Evolutionary conservation across 768 basidiomycete species (phyloP).

Genomic region (Tephrocybe sp.): DNA sequence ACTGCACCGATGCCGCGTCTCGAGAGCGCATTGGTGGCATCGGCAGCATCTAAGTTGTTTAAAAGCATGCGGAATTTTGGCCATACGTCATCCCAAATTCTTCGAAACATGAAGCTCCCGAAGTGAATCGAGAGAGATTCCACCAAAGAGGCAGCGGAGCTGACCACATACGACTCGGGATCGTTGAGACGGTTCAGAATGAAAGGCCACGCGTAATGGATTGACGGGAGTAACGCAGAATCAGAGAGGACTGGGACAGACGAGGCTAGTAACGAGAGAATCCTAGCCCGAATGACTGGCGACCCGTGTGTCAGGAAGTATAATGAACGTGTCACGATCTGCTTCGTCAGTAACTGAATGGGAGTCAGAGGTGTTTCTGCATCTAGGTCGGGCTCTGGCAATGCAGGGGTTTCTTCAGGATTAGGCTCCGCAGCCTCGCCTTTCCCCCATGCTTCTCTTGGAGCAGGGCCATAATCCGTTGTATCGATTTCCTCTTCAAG

Average conservation of each 20-base stretch:
- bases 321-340: conserved; percentile 84
- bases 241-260: conserved; percentile 74
- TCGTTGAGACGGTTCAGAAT: conserved; percentile 82
- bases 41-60: conserved; percentile 56
- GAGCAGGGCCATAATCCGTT: conserved; percentile 59
- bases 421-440: conserved; percentile 19
- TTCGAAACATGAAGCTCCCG: conserved; percentile 82
- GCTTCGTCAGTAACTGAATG: conserved; percentile 73
- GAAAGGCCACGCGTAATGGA: conserved; percentile 94
- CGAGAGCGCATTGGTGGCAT: conserved; percentile 65
- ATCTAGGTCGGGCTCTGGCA: conserved; percentile 33
- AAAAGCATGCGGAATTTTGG: conserved; percentile 73
- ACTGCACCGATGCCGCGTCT: conserved; percentile 50
- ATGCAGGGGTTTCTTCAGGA: conserved; percentile 20
- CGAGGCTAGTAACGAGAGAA: conserved; percentile 71
- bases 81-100: conserved; percentile 94
- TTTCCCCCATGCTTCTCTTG: conserved; percentile 57
- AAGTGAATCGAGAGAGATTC: conserved; percentile 66
- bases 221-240: conserved; percentile 75
- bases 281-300: conserved; percentile 80
- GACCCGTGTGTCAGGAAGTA: conserved; percentile 93
- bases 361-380: conserved; percentile 60
- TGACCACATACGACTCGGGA: conserved; percentile 74
- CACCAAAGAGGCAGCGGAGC: conserved; percentile 72
- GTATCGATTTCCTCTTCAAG: conserved; percentile 34